phyloP scores from a whole-genome alignment of 495 filamentous ascomycete species.

The Hypoxylon fuscum region DNA sequence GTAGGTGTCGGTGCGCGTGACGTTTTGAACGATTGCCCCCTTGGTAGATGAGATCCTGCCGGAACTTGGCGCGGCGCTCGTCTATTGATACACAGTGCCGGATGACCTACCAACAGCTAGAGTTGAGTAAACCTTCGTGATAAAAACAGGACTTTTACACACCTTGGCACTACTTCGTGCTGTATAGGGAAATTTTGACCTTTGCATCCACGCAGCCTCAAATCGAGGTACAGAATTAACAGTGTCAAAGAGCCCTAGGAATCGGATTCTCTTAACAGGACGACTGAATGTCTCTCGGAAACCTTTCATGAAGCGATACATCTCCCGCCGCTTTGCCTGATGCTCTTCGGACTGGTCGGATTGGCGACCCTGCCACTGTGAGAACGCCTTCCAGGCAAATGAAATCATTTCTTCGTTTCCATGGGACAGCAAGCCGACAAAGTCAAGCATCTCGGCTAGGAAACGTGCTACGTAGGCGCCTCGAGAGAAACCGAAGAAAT shows the following conservation, averaged over 20 bases:
- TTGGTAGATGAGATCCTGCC: slow-evolving; percentile 77
- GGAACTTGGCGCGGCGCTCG: slow-evolving; percentile 75
- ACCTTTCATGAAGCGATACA: slow-evolving; percentile 80
- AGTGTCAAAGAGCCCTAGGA: slow-evolving; percentile 76
- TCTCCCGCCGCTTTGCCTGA: slow-evolving; percentile 61
- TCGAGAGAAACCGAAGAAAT: slow-evolving; percentile 85
- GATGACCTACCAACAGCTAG: slow-evolving; percentile 50
- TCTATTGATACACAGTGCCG: slow-evolving; percentile 83
- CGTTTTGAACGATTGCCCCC: slow-evolving; percentile 45
- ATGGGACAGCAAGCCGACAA: slow-evolving; percentile 78
- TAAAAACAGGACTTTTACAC: slow-evolving; percentile 57
- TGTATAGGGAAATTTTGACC: slow-evolving; percentile 83
- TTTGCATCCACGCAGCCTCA: slow-evolving; percentile 86
- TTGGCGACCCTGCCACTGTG: slow-evolving; percentile 79
- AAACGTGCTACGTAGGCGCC: slow-evolving; percentile 90
- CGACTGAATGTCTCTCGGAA: slow-evolving; percentile 88
- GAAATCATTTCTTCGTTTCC: slow-evolving; percentile 89
- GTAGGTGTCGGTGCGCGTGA: slow-evolving; percentile 51
- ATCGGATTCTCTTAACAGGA: slow-evolving; percentile 75
- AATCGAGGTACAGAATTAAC: slow-evolving; percentile 87
- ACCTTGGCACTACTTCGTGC: slow-evolving; percentile 75
- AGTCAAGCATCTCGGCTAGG: slow-evolving; percentile 86
- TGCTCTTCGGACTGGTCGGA: slow-evolving; percentile 65
- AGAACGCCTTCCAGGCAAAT: slow-evolving; percentile 91
- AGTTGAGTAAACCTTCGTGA: too few species aligned